Evolutionary conservation across 2,329 filamentous ascomycete genomes (phyloP), one percentile per base, ranked within the genome.

Genomic region (Diaporthe citriasiana): DNA sequence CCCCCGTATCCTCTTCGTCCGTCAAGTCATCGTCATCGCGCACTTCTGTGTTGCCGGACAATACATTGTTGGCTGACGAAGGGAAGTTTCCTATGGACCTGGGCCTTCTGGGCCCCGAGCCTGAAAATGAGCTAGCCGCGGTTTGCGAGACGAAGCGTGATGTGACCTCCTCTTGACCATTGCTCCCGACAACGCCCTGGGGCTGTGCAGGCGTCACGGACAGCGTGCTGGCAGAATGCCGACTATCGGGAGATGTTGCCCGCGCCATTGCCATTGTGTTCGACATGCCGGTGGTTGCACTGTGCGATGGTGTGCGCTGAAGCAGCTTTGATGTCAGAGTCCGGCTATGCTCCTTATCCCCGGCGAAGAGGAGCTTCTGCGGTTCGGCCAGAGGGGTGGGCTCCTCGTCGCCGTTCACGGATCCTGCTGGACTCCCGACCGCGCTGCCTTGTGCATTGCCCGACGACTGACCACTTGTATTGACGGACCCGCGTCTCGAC

Each of bases 251-350:
- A 78, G 87, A 80, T 82, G 84, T 75, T 71, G 81, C 59, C 80
- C 84, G 76, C 79, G 88, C 89, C 1, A 86, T 87, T 13, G 86
- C 89, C 2, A 86, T 88, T 73, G 93, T 88, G 74, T 87, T 84
- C 10, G 91, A 92, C 88, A 93, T 92, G 79, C 91, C 87, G 51
- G 91, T 91, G 47, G 91, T 89, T 4, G 89, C 88, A 75, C 89
- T 87, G 75, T 90, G 87, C 9, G 91, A 91, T 0, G 90, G 88
- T 13, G 87, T 90, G 77, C 92, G 88, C 79, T 93, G 89, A 2
- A 95, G 86, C 50, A 94, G 82, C 74, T 91, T 88, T 40, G 92
- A 91, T 9, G 92, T 94, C 69, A 94, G 88, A 75, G 92, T 90
- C 78, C 91, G 89, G 75, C 90, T 92, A 78, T 92, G 91, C 47